phyloP scores from a whole-genome alignment of 345 rosid species.

The Ricinus communis region DNA sequence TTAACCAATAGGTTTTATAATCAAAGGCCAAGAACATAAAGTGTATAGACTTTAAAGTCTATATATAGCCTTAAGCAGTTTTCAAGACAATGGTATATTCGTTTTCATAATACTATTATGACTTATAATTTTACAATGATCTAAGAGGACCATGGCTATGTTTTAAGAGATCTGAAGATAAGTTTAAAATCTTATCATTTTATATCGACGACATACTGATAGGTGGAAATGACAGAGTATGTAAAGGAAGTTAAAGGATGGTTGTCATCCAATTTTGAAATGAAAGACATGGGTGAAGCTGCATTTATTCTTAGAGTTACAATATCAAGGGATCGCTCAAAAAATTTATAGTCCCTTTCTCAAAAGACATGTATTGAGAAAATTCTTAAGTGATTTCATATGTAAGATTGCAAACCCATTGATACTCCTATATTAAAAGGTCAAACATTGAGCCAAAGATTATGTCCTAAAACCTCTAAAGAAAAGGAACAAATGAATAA shows the following conservation, averaged over 20 bases:
- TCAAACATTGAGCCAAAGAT: neutral
- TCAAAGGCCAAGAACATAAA: neutral
- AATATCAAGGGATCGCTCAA: neutral
- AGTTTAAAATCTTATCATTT: neutral
- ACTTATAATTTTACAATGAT: neutral
- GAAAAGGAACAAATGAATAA: neutral
- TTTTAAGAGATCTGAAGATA: neutral
- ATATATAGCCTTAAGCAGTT: neutral
- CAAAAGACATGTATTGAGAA: slow-evolving; percentile 8
- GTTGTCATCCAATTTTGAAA: neutral
- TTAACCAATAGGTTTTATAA: neutral
- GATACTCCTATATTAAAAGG: neutral
- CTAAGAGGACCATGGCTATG: neutral
- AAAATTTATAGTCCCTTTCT: neutral
- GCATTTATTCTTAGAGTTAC: neutral
- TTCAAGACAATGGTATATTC: neutral
- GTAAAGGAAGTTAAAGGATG: neutral
- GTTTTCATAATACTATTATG: neutral
- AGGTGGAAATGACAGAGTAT: neutral
- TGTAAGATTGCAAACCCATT: neutral
- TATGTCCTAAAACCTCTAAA: neutral
- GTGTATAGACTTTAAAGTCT: neutral
- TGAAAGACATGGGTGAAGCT: neutral
- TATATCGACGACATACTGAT: neutral
- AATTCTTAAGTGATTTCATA: neutral